These are phyloP conservation scores for Ilex aquifolium DNA, from an alignment of 257 asterid genomes.

Conservation along the genomic window DNA sequence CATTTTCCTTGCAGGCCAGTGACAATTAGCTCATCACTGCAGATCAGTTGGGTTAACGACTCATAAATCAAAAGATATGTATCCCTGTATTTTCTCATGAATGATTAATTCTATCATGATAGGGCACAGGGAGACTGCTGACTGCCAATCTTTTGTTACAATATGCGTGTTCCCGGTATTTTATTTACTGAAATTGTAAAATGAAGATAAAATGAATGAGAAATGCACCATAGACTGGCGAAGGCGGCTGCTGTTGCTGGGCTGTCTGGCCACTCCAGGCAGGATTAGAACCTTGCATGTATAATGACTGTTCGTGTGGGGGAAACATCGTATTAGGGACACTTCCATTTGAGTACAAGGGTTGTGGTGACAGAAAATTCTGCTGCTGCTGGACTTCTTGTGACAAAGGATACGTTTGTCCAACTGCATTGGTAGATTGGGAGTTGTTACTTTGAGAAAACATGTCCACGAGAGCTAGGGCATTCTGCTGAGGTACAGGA, in stretches of 20 bases:
- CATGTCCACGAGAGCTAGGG: slow-evolving; percentile 91
- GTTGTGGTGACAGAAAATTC: slow-evolving; percentile 36
- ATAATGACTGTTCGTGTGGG: slow-evolving; percentile 48
- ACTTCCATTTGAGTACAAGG: slow-evolving; percentile 53
- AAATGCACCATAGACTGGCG: slow-evolving; percentile 63
- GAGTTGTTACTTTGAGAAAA: slow-evolving; percentile 45
- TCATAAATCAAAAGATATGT: no score
- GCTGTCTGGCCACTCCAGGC: slow-evolving; percentile 59
- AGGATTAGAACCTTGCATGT: slow-evolving; percentile 48
- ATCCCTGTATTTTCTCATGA: no score
- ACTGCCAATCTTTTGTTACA: background rate
- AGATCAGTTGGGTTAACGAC: no score
- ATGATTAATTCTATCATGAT: no score
- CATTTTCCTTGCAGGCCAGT: background rate
- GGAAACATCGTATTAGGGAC: slow-evolving; percentile 36
- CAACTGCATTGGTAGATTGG: slow-evolving; percentile 35
- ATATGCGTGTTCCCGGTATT: no score
- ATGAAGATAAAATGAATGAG: slow-evolving; percentile 5
- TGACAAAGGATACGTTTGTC: slow-evolving; percentile 52
- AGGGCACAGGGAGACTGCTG: background rate
- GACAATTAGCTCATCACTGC: no score
- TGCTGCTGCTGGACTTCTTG: slow-evolving; percentile 64
- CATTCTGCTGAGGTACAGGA: slow-evolving; percentile 72
- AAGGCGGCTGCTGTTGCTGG: slow-evolving; percentile 70
- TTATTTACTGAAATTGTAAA: background rate